These are phyloP conservation scores for Macrotyloma uniflorum DNA, from an alignment of 306 rosid genomes.

Conservation along the genomic window DNA sequence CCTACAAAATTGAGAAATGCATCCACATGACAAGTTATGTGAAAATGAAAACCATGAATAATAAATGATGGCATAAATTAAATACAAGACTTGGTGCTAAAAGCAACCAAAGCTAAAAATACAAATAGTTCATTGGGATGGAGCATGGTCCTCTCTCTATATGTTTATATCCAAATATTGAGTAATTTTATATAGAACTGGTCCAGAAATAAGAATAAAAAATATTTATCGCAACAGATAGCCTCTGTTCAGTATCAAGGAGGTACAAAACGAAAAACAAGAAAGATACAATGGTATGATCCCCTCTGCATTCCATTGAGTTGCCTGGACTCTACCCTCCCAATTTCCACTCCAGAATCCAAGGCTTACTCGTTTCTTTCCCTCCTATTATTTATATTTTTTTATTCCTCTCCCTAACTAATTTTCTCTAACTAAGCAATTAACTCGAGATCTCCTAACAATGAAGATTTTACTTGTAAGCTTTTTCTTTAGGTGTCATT, in stretches of 20 bases:
- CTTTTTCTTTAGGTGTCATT: background rate
- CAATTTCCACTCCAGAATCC: constrained; percentile 1
- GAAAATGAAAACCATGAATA: constrained; percentile 26
- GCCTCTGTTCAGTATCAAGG: background rate
- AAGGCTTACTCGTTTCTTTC: background rate
- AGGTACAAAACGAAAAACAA: background rate
- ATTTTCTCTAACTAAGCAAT: background rate
- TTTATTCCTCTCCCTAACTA: background rate
- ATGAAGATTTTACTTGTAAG: background rate
- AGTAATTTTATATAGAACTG: constrained; percentile 26
- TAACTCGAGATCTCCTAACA: background rate
- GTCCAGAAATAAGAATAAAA: background rate
- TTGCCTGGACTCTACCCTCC: background rate
- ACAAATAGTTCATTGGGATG: constrained; percentile 7
- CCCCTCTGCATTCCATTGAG: background rate
- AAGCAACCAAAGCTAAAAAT: constrained; percentile 14
- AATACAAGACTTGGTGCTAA: constrained; percentile 21
- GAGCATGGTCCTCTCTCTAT: constrained; percentile 19
- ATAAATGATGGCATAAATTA: constrained; percentile 28
- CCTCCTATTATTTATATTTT: background rate
- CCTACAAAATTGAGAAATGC: constrained; percentile 60
- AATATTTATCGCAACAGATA: background rate
- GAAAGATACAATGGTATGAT: background rate
- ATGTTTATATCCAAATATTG: constrained; percentile 8
- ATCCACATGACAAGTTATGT: constrained; percentile 36